Percentiles rank a stretch among this genome's conserved stretches.
These are phyloP conservation scores for Akebia trifoliata DNA, from an alignment of 164 flowering plant species.

Conservation along the genomic window DNA sequence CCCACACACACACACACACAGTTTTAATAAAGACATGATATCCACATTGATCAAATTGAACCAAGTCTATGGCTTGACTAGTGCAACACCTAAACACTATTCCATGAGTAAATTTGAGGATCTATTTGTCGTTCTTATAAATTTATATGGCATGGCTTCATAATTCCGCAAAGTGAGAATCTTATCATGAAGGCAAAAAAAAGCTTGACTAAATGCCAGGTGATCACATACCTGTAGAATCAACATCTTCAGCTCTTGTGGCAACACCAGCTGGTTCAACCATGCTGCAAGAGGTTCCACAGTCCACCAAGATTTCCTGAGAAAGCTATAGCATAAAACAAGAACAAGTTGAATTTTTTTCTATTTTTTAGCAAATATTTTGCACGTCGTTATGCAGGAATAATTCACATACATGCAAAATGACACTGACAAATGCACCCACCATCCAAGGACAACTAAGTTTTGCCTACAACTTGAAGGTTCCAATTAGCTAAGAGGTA, in stretches of 20 bases:
- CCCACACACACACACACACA: too few species aligned
- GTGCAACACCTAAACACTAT: background rate
- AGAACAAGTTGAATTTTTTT: background rate
- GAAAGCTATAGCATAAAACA: conserved; percentile 6
- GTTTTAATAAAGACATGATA: background rate
- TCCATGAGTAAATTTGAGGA: too few species aligned
- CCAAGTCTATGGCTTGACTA: background rate
- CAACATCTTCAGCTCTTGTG: conserved; percentile 26
- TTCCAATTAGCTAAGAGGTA: too few species aligned
- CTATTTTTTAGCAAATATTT: background rate
- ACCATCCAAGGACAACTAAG: background rate
- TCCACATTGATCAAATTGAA: background rate
- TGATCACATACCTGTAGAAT: conserved; percentile 34
- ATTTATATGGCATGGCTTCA: too few species aligned
- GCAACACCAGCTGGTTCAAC: conserved; percentile 23
- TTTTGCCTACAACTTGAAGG: background rate
- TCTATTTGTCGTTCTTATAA: too few species aligned
- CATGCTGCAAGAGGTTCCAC: conserved; percentile 13
- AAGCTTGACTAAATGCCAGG: background rate
- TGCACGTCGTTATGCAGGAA: background rate
- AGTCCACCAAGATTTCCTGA: conserved; percentile 26
- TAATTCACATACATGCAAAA: background rate
- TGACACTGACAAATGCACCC: background rate
- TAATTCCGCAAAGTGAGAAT: too few species aligned
- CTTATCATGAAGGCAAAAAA: too few species aligned